Conservation (phyloP, 129 eudicot genomes). For the Rutidosis leptorrhynchoides region DNA sequence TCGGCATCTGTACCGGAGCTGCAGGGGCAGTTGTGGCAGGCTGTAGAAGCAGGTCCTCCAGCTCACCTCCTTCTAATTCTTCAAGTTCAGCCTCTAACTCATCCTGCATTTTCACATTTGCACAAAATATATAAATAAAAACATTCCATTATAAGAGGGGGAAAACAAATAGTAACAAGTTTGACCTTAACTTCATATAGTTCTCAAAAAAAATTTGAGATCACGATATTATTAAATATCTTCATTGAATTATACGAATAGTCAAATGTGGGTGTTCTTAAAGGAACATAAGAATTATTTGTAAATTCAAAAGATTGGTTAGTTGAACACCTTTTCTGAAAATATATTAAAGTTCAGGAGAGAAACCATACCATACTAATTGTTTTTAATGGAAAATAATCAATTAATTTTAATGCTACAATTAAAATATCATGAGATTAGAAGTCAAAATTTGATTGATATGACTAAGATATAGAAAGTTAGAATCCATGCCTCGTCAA, state of each 20-base stretch:
- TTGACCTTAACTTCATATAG: neutral
- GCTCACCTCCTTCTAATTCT: slow-evolving; percentile 53
- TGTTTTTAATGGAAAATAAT: too few relatives aligned
- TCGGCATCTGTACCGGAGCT: slow-evolving; percentile 40
- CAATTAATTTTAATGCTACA: too few relatives aligned
- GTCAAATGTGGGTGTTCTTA: neutral
- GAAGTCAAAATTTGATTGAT: slow-evolving; percentile 6
- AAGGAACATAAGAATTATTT: neutral
- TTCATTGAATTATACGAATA: neutral
- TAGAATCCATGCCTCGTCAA: slow-evolving; percentile 41
- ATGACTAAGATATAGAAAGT: neutral
- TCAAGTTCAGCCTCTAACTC: slow-evolving; percentile 62
- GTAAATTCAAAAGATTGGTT: neutral
- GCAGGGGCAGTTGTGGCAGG: slow-evolving; percentile 47
- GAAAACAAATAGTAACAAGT: neutral
- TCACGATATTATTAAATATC: neutral
- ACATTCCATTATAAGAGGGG: neutral
- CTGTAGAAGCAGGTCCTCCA: slow-evolving; percentile 58
- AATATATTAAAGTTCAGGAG: neutral
- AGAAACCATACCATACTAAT: neutral
- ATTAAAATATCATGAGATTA: neutral
- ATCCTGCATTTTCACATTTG: slow-evolving; percentile 34
- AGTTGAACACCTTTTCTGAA: neutral
- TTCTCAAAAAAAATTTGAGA: too few relatives aligned
- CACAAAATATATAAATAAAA: slow-evolving; percentile 1